phyloP scores from a whole-genome alignment of 306 rosid species.

The Medicago lupulina region DNA sequence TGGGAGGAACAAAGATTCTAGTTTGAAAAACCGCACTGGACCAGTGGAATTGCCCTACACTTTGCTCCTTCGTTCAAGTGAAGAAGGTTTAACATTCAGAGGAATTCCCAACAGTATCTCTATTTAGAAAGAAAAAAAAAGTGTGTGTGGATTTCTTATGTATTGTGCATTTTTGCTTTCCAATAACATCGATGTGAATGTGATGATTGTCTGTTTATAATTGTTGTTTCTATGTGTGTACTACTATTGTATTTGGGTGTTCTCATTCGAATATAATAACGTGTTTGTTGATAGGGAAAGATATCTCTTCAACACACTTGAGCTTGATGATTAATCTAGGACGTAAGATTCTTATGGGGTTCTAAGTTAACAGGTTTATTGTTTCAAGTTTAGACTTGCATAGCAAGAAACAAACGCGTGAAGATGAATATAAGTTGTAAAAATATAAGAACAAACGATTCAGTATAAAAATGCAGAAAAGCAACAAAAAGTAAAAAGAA shows the following conservation, averaged over 20 bases:
- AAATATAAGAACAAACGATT: too few relatives aligned
- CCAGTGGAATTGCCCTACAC: slow-evolving; percentile 71
- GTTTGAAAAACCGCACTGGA: slow-evolving; percentile 55
- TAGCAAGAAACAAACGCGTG: too few relatives aligned
- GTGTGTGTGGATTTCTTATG: background rate
- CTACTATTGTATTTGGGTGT: background rate
- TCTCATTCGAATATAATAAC: background rate
- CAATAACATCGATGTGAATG: background rate
- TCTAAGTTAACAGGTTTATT: too few relatives aligned
- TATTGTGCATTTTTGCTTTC: background rate
- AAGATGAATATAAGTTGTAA: too few relatives aligned
- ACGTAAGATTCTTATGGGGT: too few relatives aligned
- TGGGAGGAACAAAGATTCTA: slow-evolving; percentile 34
- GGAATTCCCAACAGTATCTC: slow-evolving; percentile 87
- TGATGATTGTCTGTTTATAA: background rate
- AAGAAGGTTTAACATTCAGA: slow-evolving; percentile 65
- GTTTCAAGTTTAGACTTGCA: too few relatives aligned
- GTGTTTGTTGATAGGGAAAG: background rate
- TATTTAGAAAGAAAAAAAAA: slow-evolving; percentile 14
- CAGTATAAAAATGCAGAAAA: too few relatives aligned
- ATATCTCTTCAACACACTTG: too few relatives aligned
- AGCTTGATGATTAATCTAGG: too few relatives aligned
- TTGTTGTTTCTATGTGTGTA: background rate
- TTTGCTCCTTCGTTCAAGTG: slow-evolving; percentile 67
- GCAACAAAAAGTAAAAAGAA: too few relatives aligned